Evolutionary conservation across 805 yeast species (phyloP).

Genomic region (Wickerhamiella musiphila): DNA sequence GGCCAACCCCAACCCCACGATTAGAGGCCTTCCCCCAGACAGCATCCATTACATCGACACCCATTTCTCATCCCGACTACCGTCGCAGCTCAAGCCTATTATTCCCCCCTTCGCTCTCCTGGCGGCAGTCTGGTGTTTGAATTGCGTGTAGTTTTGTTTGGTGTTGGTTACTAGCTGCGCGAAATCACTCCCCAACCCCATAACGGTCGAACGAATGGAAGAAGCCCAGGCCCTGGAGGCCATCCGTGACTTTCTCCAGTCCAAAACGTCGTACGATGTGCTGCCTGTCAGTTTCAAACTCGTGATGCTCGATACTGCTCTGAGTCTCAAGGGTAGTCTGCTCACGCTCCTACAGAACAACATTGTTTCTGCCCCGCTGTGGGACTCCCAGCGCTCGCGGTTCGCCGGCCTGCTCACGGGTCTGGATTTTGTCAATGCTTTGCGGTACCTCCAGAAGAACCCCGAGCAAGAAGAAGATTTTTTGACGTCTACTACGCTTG

Average conservation of each 20-base stretch:
- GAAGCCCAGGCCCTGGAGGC: slow-evolving; percentile 56
- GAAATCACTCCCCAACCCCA: no score
- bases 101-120: no score
- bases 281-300: slow-evolving; percentile 87
- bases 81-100: no score
- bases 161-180: no score
- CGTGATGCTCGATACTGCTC: slow-evolving; percentile 81
- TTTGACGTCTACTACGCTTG: slow-evolving; percentile 73
- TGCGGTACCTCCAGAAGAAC: slow-evolving; percentile 73
- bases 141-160: no score
- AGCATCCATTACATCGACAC: no score
- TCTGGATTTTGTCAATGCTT: slow-evolving; percentile 84
- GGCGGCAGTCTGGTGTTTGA: no score
- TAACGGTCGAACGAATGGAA: no score
- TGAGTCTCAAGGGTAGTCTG: slow-evolving; percentile 76
- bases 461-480: slow-evolving; percentile 76
- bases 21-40: no score
- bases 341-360: slow-evolving; percentile 82
- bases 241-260: slow-evolving; percentile 65
- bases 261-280: slow-evolving; percentile 91
- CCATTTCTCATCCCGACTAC: no score
- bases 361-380: slow-evolving; percentile 89
- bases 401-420: slow-evolving; percentile 92
- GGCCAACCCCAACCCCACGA: no score
- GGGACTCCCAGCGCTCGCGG: slow-evolving; percentile 78